Evolutionary conservation across 306 rosid genomes (phyloP).

Genomic region (Quercus cerris): DNA sequence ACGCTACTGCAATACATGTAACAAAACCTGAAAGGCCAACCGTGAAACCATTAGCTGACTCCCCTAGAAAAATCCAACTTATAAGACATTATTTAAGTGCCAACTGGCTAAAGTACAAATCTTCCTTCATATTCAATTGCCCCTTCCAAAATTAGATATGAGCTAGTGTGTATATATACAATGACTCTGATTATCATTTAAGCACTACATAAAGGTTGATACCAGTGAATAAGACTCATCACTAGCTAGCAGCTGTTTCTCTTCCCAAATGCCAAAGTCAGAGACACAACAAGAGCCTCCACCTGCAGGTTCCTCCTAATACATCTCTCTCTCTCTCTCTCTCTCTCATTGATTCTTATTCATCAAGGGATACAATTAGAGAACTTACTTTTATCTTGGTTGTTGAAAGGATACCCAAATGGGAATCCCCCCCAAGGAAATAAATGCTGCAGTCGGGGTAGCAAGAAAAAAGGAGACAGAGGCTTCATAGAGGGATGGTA

Average conservation of each 20-base stretch:
- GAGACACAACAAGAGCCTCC: constrained; percentile 34
- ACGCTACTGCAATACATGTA: no score
- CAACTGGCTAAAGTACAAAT: not conserved
- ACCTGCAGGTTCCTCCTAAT: not conserved
- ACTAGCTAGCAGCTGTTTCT: constrained; percentile 1
- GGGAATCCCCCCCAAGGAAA: constrained; percentile 44
- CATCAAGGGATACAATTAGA: not conserved
- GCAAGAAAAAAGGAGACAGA: constrained; percentile 65
- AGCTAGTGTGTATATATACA: constrained; percentile 8
- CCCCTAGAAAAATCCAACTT: not conserved
- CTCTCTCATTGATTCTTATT: not conserved
- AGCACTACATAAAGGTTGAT: constrained; percentile 12
- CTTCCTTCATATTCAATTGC: not conserved
- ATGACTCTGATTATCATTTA: not conserved
- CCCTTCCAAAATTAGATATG: not conserved
- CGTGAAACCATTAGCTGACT: no score
- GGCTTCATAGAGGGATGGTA: constrained; percentile 90
- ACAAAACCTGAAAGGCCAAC: not conserved
- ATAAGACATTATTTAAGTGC: not conserved
- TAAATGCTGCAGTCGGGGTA: constrained; percentile 23
- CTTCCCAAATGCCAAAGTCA: constrained; percentile 47
- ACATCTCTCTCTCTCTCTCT: constrained; percentile 1
- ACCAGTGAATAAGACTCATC: constrained; percentile 4
- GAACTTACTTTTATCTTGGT: not conserved
- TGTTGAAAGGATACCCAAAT: constrained; percentile 56